Evolutionary conservation across 768 basidiomycete genomes (phyloP), one percentile per base, ranked within the genome.

Genomic region (Albatrellus ellisii): DNA sequence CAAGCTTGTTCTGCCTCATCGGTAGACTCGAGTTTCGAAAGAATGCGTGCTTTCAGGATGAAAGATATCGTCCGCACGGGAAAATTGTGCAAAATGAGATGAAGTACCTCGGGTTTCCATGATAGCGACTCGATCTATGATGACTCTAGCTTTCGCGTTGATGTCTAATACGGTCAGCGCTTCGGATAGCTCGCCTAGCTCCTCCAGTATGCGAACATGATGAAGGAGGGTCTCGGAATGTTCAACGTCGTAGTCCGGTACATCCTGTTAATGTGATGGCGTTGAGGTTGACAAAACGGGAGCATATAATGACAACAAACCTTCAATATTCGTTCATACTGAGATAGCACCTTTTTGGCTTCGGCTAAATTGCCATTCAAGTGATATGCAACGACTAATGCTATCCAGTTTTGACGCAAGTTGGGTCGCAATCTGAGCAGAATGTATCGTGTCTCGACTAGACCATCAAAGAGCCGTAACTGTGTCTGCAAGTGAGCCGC

Each of bases 401-500:
- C 86, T 41, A 90, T 62, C 95, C 95, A 99, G 57, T 91, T 83
- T 44, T 82, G 73, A 6, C 92, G 84, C 14, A 84, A 62, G 42
- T 78, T 77, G 0, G 94, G 91, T 11, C 91, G 78, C 11, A 89
- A 58, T 43, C 69, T 73, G 28, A 97, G 73, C 41, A 95, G 76
- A 6, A 75, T 74, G 50, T 85, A 72, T 1, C 95, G 79, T 2
- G 87, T 86, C 41, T 89, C 81, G 29, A 90, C 74, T 21, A 92
- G 71, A 4, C 65, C 67, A 31, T 85, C 78, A 58, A 75, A 95
- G 33, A 79, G 63, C 26, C 94, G 77, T 10, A 90, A 71, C 48
- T 97, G 92, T 0, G 88, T 78, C 54, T 91, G 87, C 8, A 99
- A 70, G 37, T 83, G 75, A 6, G 92, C 88, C 0, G 88, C 73